Evolutionary conservation across 306 rosid species (phyloP), one percentile per base, ranked within the genome.

Genomic region (Arachis stenosperma): DNA sequence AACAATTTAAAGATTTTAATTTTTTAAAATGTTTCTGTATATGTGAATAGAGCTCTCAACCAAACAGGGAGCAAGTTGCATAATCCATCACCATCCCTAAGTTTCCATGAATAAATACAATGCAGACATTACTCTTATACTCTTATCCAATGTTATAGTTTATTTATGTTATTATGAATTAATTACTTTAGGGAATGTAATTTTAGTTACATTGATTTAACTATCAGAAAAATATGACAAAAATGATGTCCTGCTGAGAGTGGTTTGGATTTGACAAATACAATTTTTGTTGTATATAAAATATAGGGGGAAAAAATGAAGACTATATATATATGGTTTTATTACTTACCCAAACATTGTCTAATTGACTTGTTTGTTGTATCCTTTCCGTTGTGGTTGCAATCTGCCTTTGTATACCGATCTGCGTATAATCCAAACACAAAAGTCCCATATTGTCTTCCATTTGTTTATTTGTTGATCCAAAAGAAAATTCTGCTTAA

Each of bases 401-500:
- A 58, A 40, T 54, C 62, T 53, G 50, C 57, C 27, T 39, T 11
- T 29, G 9, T 29, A 42, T 70, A 30, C 12, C 22, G 30, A 42
- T 41, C 17, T 55, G 3, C 12, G 12, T 55, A 55, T 55, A 55
- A 55, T 55, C 61, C 61, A 55, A 55, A 22, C 64, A 69, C 27
- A 46, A 15, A 70, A 40, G 8, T 17, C 6, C 63, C 48, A 0
- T 42, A 47, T 55, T 15, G 54, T 12, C 65, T 70, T 46, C 44
- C 37, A 71, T 60, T 62, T 36, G 27, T 72, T 61, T 33, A 33
- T 33, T 33, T 33, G 37, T 33, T 60, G 14, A 3, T 39, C 66
- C 67, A 40, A 48, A 11, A 11, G 54, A 12, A 48, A 48, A 14
- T 40, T 62, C 36, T 47, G 50, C 47, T 59, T 22, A 72, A 72